Evolutionary conservation across 2,329 filamentous ascomycete species (phyloP), one percentile per base, ranked within the genome.

Genomic region (Aspergillus ibericus): DNA sequence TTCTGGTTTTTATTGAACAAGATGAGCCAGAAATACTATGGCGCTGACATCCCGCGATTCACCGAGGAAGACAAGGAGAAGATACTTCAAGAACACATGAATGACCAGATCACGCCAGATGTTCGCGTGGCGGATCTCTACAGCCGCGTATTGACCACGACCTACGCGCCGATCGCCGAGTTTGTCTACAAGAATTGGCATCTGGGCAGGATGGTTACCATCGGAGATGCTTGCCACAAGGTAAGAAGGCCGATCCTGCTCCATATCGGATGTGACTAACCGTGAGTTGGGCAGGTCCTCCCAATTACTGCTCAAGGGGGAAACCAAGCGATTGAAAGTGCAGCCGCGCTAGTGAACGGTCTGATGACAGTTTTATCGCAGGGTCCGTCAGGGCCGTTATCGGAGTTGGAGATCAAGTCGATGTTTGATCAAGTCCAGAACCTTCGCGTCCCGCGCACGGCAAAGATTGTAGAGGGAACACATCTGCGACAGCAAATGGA

Each of bases 321-420:
- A 5, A 73, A 72, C 32, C 68, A 70, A 53, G 71, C 71, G 15
- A 69, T 74, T n/a, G 72, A 75, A 55, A 70, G 72, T 40, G 71
- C 64, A 1, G 71, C 70, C 5, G 70, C 70, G 1, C 47, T 75
- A 27, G 64, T 44, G 1, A 56, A 59, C 27, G 50, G 29, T 12
- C 47, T 56, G 36, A 13, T 46, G 18, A 18, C 15, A 4, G 38
- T 16, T 10, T 35, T 56, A 22, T 32, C 47, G 5, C 25, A 36
- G 15, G n/a, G n/a, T 1, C 5, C 16, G 2, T 16, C 18, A 25
- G 59, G 59, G 0, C 36, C 29, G 27, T 20, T 51, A 6, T 51
- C 53, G 0, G 15, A 15, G 7, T 10, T 22, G 4, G 59, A 59
- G n/a, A 46, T 61, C 9, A 8, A 55, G 15, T n/a, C 13, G 18